A percentile compares a stretch with the other conserved stretches of the same genome.
phyloP scores from a whole-genome alignment of 108 stramenopile genomes.

The Nitzschia putrida region DNA sequence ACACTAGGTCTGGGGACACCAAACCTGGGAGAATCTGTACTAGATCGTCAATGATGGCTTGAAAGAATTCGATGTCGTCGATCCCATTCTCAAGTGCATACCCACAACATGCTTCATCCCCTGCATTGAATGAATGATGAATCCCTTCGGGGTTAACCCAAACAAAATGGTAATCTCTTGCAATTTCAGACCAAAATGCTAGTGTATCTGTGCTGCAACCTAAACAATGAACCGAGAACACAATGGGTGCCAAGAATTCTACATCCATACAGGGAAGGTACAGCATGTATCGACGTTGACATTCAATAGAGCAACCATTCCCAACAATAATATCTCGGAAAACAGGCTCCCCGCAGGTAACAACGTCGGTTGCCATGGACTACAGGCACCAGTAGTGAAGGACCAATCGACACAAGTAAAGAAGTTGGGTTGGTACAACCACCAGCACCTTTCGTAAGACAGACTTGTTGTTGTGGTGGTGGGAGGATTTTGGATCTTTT shows the following conservation, averaged over 20 bases:
- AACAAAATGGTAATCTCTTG: constrained; percentile 42
- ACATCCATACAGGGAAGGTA: constrained; percentile 12
- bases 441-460: too few relatives aligned
- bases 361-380: too few relatives aligned
- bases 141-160: constrained; percentile 53
- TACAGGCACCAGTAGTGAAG: too few relatives aligned
- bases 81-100: constrained; percentile 53
- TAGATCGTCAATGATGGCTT: constrained; percentile 22
- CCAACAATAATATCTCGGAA: neutral
- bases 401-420: too few relatives aligned
- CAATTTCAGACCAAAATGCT: constrained; percentile 19
- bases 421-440: too few relatives aligned
- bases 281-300: constrained; percentile 15
- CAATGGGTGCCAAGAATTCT: constrained; percentile 19
- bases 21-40: neutral
- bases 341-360: constrained; percentile 3
- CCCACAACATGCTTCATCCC: constrained; percentile 52
- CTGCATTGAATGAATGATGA: constrained; percentile 49
- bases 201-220: constrained; percentile 41
- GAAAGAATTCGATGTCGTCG: constrained; percentile 57
- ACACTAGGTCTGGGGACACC: constrained; percentile 30
- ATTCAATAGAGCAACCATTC: constrained; percentile 9
- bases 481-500: too few relatives aligned
- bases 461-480: too few relatives aligned
- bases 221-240: constrained; percentile 57